Conservation (phyloP, 345 rosid genomes). For the Litchi chinensis region DNA sequence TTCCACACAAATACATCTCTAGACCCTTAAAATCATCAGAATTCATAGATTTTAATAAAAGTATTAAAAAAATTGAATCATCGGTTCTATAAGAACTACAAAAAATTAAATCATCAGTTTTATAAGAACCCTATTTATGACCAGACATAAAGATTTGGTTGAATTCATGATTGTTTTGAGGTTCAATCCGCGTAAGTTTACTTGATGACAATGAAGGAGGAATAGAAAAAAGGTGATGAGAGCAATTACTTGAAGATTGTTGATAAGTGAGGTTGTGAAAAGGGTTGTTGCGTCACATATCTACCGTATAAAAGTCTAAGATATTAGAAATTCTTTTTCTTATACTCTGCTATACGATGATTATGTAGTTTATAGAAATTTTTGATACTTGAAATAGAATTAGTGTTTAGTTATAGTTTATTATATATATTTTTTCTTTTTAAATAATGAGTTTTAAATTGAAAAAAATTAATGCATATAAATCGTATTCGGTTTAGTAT, state of each 20-base stretch:
- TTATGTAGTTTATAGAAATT: too few species aligned
- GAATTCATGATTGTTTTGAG: constrained; percentile 38
- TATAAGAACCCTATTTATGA: constrained; percentile 66
- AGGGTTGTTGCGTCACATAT: not conserved
- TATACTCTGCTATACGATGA: too few species aligned
- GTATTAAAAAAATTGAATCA: constrained; percentile 79
- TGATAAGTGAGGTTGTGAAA: constrained; percentile 23
- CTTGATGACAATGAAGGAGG: constrained; percentile 16
- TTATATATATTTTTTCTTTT: too few species aligned
- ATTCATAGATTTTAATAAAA: constrained; percentile 49
- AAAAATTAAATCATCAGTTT: too few species aligned
- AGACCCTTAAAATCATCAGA: constrained; percentile 58
- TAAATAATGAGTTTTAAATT: too few species aligned
- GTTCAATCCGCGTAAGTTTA: constrained; percentile 28
- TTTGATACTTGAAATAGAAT: too few species aligned
- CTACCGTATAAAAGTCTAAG: too few species aligned
- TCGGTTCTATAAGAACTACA: constrained; percentile 69
- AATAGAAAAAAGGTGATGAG: constrained; percentile 12
- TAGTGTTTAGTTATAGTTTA: too few species aligned
- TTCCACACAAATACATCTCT: constrained; percentile 55
- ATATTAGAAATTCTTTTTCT: too few species aligned
- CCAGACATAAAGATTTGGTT: constrained; percentile 54
- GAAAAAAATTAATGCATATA: too few species aligned
- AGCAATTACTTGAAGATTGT: constrained; percentile 28
- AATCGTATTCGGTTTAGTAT: too few species aligned